Percentiles rank a stretch among this genome's conserved stretches.
phyloP scores from a whole-genome alignment of 139 green algal species.

The Mesotaenium endlicherianum region DNA sequence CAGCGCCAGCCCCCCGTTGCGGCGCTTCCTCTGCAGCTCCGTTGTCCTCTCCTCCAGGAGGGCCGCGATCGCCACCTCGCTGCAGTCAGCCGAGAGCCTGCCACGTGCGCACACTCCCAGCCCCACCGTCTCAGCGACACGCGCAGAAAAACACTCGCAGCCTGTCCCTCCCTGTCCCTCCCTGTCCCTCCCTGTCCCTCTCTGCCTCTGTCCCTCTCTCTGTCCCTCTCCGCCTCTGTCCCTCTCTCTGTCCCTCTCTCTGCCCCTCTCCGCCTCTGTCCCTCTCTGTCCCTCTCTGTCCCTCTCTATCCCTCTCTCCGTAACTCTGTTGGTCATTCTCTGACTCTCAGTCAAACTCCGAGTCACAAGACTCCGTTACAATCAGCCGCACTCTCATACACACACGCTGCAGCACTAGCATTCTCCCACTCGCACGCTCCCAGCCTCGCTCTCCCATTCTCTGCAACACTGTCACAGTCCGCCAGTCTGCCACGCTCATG shows the following conservation, averaged over 20 bases:
- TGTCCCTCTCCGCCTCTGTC: background rate
- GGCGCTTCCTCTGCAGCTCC: background rate
- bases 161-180: background rate
- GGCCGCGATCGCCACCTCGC: background rate
- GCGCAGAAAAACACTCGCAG: no score
- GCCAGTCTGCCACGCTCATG: no score
- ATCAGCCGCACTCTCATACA: no score
- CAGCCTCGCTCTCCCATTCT: no score
- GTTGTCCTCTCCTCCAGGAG: background rate
- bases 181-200: no score
- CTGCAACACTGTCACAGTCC: no score
- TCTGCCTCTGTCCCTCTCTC: background rate
- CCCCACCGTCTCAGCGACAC: no score
- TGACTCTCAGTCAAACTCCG: no score
- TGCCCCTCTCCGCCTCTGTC: background rate
- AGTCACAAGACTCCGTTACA: no score
- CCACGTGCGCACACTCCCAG: conserved; percentile 7
- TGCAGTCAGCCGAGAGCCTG: no score
- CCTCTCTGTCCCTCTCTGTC: background rate
- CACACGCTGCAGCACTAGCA: no score
- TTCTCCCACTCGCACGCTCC: no score
- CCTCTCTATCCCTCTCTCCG: background rate
- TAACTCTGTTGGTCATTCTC: background rate
- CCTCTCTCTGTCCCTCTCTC: background rate
- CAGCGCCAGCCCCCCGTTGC: conserved; percentile 16